phyloP scores from a whole-genome alignment of 2,329 filamentous ascomycete genomes.

The Xylariaceae sp. region DNA sequence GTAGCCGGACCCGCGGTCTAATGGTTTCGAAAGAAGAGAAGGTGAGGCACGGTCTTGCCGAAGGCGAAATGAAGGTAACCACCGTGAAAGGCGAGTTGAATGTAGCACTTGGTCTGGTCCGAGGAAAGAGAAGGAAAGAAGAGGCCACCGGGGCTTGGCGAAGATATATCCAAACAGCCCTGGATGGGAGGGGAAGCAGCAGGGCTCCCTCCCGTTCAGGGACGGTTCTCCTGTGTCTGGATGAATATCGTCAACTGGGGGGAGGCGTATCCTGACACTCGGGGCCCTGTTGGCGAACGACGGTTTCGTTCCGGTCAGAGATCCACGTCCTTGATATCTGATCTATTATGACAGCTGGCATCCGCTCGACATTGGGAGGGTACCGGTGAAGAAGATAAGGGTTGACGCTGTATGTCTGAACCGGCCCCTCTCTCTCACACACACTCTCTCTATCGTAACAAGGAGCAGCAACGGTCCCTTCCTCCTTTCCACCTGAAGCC shows the following conservation, averaged over 20 bases:
- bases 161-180: no score
- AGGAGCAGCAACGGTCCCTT: no score
- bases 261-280: conserved; percentile 19
- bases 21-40: conserved; percentile 26
- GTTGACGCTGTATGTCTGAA: background rate
- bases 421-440: background rate
- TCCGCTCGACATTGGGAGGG: conserved; percentile 44
- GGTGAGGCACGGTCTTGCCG: conserved; percentile 34
- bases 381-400: conserved; percentile 15
- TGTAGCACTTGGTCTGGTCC: conserved; percentile 41
- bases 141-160: conserved; percentile 26
- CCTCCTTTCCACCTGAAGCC: no score
- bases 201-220: no score
- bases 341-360: conserved; percentile 50
- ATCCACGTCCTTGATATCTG: conserved; percentile 46
- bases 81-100: conserved; percentile 43
- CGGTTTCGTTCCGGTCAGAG: conserved; percentile 40
- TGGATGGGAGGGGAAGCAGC: no score
- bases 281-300: conserved; percentile 34
- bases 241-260: no score
- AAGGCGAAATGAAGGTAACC: conserved; percentile 50
- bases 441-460: background rate
- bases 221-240: no score
- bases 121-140: conserved; percentile 27
- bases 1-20: conserved; percentile 54